A percentile compares a stretch with the other conserved stretches of the same genome.
phyloP scores from a whole-genome alignment of 2,329 filamentous ascomycete genomes.

The Elsinoe arachidis region DNA sequence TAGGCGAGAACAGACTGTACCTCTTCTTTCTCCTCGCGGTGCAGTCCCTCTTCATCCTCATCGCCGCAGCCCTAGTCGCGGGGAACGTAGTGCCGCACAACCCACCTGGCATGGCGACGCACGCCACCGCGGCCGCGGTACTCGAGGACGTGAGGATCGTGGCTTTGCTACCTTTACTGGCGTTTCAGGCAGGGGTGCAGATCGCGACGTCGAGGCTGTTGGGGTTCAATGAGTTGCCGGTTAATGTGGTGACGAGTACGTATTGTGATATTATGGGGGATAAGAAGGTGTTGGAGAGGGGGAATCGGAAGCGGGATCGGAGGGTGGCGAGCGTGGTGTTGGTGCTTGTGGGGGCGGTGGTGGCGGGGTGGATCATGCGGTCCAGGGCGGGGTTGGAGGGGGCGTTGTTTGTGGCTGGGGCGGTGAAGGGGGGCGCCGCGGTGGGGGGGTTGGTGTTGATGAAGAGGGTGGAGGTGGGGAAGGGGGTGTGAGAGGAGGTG shows the following conservation, averaged over 20 bases:
- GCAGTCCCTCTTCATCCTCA: constrained; percentile 44
- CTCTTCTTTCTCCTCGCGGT: constrained; percentile 44
- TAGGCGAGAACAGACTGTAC: constrained; percentile 24
- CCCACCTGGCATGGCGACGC: constrained; percentile 26
- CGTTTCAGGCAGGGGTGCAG: constrained; percentile 47
- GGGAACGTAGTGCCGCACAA: constrained; percentile 37
- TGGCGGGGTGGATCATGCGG: constrained; percentile 42
- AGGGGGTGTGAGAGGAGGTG: background rate
- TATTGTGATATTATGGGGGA: constrained; percentile 48
- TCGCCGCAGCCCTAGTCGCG: constrained; percentile 47
- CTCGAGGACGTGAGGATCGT: constrained; percentile 36
- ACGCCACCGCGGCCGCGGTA: constrained; percentile 21
- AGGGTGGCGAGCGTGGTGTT: constrained; percentile 38
- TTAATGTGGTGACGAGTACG: constrained; percentile 47
- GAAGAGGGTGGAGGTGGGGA: background rate
- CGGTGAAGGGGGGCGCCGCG: constrained; percentile 37
- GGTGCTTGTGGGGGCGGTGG: constrained; percentile 41
- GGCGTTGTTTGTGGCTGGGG: constrained; percentile 40
- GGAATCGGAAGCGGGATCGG: constrained; percentile 45
- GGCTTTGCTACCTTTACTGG: constrained; percentile 38
- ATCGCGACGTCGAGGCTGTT: constrained; percentile 43
- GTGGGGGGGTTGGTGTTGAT: constrained; percentile 22
- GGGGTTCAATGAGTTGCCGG: constrained; percentile 47
- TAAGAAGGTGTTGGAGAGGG: constrained; percentile 37
- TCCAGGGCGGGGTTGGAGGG: constrained; percentile 34